Conservation (phyloP, 768 basidiomycete genomes). For the Mycena rebaudengoi region DNA sequence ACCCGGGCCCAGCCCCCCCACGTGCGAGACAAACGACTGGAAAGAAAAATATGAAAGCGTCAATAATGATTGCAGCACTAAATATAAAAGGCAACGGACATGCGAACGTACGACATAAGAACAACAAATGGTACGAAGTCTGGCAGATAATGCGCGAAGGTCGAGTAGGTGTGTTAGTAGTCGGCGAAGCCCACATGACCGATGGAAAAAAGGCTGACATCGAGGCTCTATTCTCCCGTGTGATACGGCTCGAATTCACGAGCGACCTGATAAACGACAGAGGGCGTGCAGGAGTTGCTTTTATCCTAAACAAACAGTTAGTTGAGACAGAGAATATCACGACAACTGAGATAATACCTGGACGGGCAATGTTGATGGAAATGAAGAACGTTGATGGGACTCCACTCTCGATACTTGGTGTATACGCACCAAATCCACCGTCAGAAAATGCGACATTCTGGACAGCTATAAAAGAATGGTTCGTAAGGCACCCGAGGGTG, state of each 20-base stretch:
- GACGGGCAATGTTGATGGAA: slow-evolving; percentile 18
- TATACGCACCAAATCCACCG: slow-evolving; percentile 46
- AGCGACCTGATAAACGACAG: neutral
- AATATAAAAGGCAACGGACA: slow-evolving; percentile 18
- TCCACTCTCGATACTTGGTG: slow-evolving; percentile 30
- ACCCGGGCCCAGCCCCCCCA: neutral
- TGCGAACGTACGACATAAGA: neutral
- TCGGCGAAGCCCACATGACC: slow-evolving; percentile 22
- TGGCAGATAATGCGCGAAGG: slow-evolving; percentile 7
- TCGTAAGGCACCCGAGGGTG: too few relatives aligned
- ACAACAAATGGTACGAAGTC: slow-evolving; percentile 23
- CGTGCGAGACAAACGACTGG: neutral
- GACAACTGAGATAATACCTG: slow-evolving; percentile 12
- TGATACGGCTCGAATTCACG: neutral
- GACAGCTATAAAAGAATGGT: slow-evolving; percentile 24
- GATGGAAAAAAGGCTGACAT: neutral
- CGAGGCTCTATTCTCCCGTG: neutral
- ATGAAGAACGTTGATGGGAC: neutral
- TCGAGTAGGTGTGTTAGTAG: slow-evolving; percentile 16
- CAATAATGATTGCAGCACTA: slow-evolving; percentile 8
- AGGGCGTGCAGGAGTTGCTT: slow-evolving; percentile 16
- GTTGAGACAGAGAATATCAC: neutral
- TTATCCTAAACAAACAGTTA: slow-evolving; percentile 28
- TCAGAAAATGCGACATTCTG: slow-evolving; percentile 40
- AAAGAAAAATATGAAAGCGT: slow-evolving; percentile 18